phyloP scores from a whole-genome alignment of 2,329 filamentous ascomycete species.

The Talaromyces sp. region DNA sequence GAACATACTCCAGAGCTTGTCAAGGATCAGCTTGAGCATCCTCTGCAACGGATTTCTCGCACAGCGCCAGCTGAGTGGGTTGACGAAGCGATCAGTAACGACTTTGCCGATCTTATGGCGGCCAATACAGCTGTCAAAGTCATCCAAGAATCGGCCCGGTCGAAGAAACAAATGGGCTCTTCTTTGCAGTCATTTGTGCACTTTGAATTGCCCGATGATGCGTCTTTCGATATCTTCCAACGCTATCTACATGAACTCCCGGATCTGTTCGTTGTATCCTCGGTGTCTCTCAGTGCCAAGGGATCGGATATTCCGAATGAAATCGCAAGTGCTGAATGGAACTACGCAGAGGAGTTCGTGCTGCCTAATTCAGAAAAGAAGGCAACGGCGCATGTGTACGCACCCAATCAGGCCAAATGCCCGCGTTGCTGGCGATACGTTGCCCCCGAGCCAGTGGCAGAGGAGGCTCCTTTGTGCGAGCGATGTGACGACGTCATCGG shows the following conservation, averaged over 20 bases:
- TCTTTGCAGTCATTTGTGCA: conserved; percentile 73
- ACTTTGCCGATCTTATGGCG: conserved; percentile 42
- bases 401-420: conserved; percentile 66
- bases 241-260: conserved; percentile 51
- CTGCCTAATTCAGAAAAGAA: conserved; percentile 28
- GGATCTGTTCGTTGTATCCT: conserved; percentile 67
- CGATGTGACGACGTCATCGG: conserved; percentile 67
- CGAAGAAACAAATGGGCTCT: conserved; percentile 69
- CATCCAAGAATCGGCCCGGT: conserved; percentile 69
- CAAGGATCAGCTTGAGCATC: conserved; percentile 47
- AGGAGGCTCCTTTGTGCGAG: conserved; percentile 62
- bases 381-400: conserved; percentile 41
- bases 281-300: conserved; percentile 50
- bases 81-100: conserved; percentile 48
- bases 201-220: conserved; percentile 27
- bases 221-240: conserved; percentile 25
- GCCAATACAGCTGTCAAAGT: conserved; percentile 67
- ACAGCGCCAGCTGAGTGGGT: conserved; percentile 34
- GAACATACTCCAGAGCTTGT: conserved; percentile 67
- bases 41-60: conserved; percentile 40
- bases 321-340: conserved; percentile 38
- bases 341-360: conserved; percentile 42
- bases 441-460: conserved; percentile 48
- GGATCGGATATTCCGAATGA: conserved; percentile 22
- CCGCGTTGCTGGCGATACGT: conserved; percentile 84